Conservation (phyloP, 495 filamentous ascomycete species). For the Parathielavia hyrcaniae region DNA sequence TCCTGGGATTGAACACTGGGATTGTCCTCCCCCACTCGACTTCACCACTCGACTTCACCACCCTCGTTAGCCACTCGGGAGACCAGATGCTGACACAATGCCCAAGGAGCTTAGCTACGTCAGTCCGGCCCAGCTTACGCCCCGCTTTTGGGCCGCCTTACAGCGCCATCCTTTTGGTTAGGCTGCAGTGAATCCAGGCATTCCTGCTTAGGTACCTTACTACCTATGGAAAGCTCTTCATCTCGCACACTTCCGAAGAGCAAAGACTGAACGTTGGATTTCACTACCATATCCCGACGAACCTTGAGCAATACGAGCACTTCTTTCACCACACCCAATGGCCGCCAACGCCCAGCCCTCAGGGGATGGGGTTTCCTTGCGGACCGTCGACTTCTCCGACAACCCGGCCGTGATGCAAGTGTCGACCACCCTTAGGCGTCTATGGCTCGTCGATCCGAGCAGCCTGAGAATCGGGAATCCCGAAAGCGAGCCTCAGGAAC, state of each 20-base stretch:
- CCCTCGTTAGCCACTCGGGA: not conserved
- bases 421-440: not conserved
- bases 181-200: not conserved
- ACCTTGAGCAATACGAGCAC: not conserved
- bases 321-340: not conserved
- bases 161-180: not conserved
- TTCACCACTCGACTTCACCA: not conserved
- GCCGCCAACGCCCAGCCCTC: not conserved
- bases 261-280: too few relatives aligned
- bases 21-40: not conserved
- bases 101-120: too few relatives aligned
- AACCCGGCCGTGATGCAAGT: conserved; percentile 5
- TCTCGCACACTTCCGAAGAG: too few relatives aligned
- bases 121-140: not conserved
- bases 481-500: not conserved
- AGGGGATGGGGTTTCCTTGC: not conserved
- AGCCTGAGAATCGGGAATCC: not conserved
- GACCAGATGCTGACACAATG: too few relatives aligned
- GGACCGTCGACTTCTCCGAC: not conserved
- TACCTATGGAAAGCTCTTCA: too few relatives aligned
- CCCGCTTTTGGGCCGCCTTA: not conserved
- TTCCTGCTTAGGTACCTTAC: not conserved
- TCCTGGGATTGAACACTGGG: not conserved
- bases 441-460: conserved; percentile 2
- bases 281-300: too few relatives aligned